These are phyloP conservation scores for Castanea crenata DNA, from an alignment of 306 rosid species.

Conservation along the genomic window DNA sequence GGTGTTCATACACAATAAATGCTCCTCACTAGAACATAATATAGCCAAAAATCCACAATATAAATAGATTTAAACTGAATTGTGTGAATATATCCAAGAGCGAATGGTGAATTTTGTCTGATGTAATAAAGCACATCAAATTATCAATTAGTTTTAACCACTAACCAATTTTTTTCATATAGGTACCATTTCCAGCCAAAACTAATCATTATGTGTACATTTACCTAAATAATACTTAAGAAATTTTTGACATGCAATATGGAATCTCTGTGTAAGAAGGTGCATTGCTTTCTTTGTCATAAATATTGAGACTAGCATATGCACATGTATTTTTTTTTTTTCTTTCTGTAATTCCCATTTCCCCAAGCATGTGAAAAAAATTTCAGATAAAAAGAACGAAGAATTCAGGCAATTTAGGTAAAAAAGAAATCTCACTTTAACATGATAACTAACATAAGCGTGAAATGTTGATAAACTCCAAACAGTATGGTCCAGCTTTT, in stretches of 20 bases:
- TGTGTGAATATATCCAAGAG: too few species aligned
- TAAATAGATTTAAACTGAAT: too few species aligned
- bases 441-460: constrained; percentile 97
- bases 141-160: neutral
- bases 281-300: neutral
- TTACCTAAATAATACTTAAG: neutral
- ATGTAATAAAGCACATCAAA: neutral
- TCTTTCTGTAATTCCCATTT: neutral
- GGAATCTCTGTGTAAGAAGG: neutral
- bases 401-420: constrained; percentile 12
- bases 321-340: neutral
- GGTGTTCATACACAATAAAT: too few species aligned
- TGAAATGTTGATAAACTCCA: constrained; percentile 93
- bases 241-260: neutral
- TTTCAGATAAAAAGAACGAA: neutral
- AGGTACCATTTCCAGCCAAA: neutral
- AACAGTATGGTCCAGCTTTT: constrained; percentile 79
- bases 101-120: neutral
- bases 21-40: too few species aligned
- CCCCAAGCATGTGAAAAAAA: neutral
- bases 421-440: constrained; percentile 60
- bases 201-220: neutral
- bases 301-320: neutral
- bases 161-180: too few species aligned
- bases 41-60: too few species aligned